These are phyloP conservation scores for Laburnicola sp. DNA, from an alignment of 2,329 filamentous ascomycete genomes.

Conservation along the genomic window DNA sequence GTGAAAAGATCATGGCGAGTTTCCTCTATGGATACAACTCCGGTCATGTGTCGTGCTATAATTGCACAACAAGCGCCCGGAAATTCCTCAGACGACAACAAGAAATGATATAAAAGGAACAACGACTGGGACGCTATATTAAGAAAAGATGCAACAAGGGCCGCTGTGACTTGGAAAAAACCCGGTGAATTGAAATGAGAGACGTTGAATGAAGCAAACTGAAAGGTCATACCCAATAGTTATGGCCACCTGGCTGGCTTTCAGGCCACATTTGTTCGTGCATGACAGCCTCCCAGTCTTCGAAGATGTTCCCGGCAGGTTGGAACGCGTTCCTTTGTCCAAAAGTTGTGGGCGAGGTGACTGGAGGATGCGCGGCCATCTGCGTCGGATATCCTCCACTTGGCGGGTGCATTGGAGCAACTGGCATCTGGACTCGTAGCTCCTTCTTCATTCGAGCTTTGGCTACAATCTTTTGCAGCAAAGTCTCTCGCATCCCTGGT, in stretches of 20 bases:
- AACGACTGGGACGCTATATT: not conserved
- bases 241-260: conserved; percentile 14
- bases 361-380: conserved; percentile 7
- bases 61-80: not conserved
- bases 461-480: conserved; percentile 16
- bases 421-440: conserved; percentile 3
- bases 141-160: not conserved
- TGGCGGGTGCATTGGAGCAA: conserved; percentile 10
- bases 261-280: conserved; percentile 19
- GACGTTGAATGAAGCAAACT: not conserved
- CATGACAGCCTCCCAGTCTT: conserved; percentile 25
- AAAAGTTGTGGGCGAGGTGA: conserved; percentile 6
- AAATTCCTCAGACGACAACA: not conserved
- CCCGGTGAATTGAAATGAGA: conserved; percentile 5
- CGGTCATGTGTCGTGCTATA: not conserved
- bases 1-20: not conserved
- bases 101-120: too few relatives aligned
- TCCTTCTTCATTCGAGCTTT: conserved; percentile 14
- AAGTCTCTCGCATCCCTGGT: conserved; percentile 9
- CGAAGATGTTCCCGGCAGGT: conserved; percentile 20
- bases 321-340: conserved; percentile 10
- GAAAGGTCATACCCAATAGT: conserved; percentile 24
- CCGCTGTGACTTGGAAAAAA: not conserved
- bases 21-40: too few relatives aligned
- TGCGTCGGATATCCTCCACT: conserved; percentile 10